phyloP scores from a whole-genome alignment of 106 monocot genomes.

The Dendrobium chrysotoxum region DNA sequence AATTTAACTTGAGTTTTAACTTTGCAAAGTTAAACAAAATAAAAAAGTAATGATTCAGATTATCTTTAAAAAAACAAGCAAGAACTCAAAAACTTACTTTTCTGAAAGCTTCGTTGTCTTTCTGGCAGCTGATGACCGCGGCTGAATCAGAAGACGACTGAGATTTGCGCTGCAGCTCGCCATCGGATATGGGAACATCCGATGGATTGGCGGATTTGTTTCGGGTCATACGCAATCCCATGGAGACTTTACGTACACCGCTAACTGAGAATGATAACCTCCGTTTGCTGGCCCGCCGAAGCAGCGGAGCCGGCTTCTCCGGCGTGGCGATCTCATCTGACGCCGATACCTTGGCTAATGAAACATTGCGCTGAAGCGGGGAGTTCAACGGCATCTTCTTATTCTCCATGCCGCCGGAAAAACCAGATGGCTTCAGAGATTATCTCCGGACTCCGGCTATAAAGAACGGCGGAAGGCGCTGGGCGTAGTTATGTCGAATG shows the following conservation, averaged over 20 bases:
- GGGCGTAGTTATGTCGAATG: too few species aligned
- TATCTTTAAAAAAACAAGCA: not conserved
- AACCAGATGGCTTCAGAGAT: not conserved
- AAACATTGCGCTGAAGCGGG: not conserved
- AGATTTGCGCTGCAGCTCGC: slow-evolving; percentile 3
- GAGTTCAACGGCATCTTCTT: not conserved
- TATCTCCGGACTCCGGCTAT: too few species aligned
- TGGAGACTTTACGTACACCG: slow-evolving; percentile 41
- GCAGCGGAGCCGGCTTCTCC: slow-evolving; percentile 40
- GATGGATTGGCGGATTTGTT: not conserved
- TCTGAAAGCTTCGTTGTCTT: slow-evolving; percentile 33
- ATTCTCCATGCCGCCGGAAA: slow-evolving; percentile 5
- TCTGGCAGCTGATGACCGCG: slow-evolving; percentile 3
- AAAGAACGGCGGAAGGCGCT: too few species aligned
- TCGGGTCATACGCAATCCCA: slow-evolving; percentile 17
- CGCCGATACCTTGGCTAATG: not conserved
- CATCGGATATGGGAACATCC: slow-evolving; percentile 12
- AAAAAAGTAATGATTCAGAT: not conserved
- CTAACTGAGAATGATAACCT: slow-evolving; percentile 46
- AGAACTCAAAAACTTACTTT: slow-evolving; percentile 26
- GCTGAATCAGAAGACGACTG: not conserved
- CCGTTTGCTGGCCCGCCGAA: slow-evolving; percentile 16
- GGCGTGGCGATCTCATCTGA: slow-evolving; percentile 41
- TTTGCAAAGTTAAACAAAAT: not conserved
- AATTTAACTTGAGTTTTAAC: not conserved